Base-by-base conservation (phyloP, 306 rosid genomes). In the Rosa chinensis region DNA sequence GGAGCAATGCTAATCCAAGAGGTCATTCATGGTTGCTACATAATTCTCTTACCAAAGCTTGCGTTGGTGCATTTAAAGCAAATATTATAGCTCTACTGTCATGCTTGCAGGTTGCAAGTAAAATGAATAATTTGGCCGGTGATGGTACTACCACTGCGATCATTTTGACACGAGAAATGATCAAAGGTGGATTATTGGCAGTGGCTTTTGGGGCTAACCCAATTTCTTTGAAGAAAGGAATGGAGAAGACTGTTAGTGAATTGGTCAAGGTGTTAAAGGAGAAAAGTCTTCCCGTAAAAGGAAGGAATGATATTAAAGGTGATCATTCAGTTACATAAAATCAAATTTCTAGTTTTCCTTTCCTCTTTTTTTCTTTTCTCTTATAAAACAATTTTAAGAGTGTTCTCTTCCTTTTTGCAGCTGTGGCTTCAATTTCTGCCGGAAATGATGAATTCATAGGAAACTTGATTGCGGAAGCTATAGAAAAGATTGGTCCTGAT, bases 1-100 rank as follows among this genome's bases (percentile, higher is more conserved):
- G 99, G 99, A 86, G 99, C 92, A 71, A 84, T 90, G 91, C 92
- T 93, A 85, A 92, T 95, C 84, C 97, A 90, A 93, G 99, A 95
- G 99, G 99, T 95, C 80, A 85, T 86, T 81, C 89, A 84, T 83
- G 90, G 80, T 88, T 84, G 86, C 85, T 89, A 78, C 85, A 78
- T 85, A 32, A 68, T 85, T 81, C 62, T 55, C 78, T 75, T 64
- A 45, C 77, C 10, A 45, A 16, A 7, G 75, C 77, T 86, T 82
- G 40, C 76, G 48, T 81, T 72, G 74, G 48, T 75, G 58, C 10
- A 53, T 58, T 66, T 73, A 58, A 75, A 78, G 56, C 67, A 10
- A 72, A 72, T 86, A 23, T 79, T 43, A 77, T 79, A 62, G 78
- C 74, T 44, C 55, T 59, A 76, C 28, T 81, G 77, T 80, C 55